phyloP scores from a whole-genome alignment of 2,329 filamentous ascomycete genomes.

The Nakataea oryzae region DNA sequence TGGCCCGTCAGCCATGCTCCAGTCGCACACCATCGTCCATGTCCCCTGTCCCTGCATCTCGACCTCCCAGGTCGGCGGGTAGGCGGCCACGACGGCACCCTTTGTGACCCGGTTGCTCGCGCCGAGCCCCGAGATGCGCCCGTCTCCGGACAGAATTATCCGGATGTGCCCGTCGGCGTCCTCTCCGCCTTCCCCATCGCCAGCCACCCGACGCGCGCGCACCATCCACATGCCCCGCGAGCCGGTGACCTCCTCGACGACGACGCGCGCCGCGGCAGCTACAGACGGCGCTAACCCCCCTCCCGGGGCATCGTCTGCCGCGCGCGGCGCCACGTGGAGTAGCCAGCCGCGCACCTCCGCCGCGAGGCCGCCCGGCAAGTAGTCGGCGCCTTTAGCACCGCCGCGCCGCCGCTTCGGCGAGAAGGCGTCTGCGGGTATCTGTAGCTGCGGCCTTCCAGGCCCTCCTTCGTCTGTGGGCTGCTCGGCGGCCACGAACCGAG shows the following conservation, averaged over 20 bases:
- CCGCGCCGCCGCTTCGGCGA: slow-evolving; percentile 22
- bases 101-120: slow-evolving; percentile 14
- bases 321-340: slow-evolving; percentile 26
- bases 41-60: slow-evolving; percentile 6
- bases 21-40: slow-evolving; percentile 15
- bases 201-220: slow-evolving; percentile 4
- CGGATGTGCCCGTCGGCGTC: background rate
- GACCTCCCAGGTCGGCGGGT: slow-evolving; percentile 13
- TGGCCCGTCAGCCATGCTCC: slow-evolving; percentile 4
- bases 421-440: slow-evolving; percentile 23
- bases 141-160: slow-evolving; percentile 14
- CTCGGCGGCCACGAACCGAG: slow-evolving; percentile 25
- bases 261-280: slow-evolving; percentile 13
- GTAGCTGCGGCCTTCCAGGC: slow-evolving; percentile 11
- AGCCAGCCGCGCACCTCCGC: slow-evolving; percentile 32
- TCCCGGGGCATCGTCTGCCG: slow-evolving; percentile 7
- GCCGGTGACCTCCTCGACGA: slow-evolving; percentile 12
- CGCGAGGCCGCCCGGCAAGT: slow-evolving; percentile 28
- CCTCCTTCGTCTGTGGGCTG: background rate
- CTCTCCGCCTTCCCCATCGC: slow-evolving; percentile 4
- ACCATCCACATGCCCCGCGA: slow-evolving; percentile 19
- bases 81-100: slow-evolving; percentile 19
- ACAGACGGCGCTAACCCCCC: slow-evolving; percentile 3
- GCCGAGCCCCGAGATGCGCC: slow-evolving; percentile 16
- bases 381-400: slow-evolving; percentile 14